Conservation (phyloP, 768 basidiomycete genomes). For the Termitomyces sp. region DNA sequence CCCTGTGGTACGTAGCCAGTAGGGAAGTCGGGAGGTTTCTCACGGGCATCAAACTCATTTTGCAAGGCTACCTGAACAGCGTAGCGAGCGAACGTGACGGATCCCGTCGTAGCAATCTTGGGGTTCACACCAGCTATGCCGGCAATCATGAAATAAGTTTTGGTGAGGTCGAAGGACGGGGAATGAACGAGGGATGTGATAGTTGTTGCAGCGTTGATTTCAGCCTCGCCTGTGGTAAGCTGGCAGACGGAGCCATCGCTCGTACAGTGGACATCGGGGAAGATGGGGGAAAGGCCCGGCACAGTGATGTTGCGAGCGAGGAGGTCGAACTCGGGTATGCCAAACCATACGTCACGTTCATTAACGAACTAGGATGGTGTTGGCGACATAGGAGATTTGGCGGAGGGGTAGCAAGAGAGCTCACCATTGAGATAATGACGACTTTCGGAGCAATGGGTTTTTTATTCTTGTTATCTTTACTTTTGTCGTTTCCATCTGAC, state of each 20-base stretch:
- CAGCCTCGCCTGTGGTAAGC: constrained; percentile 11
- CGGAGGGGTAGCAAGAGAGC: background rate
- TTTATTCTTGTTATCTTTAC: no score
- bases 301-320: constrained; percentile 14
- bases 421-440: constrained; percentile 18
- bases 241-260: constrained; percentile 9
- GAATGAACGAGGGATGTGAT: constrained; percentile 12
- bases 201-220: constrained; percentile 13
- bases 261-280: constrained; percentile 12
- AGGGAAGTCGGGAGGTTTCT: constrained; percentile 10
- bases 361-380: constrained; percentile 1
- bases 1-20: constrained; percentile 14
- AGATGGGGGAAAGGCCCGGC: constrained; percentile 10
- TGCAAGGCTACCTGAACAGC: constrained; percentile 13
- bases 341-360: constrained; percentile 14
- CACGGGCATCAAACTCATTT: constrained; percentile 13
- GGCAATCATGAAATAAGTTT: constrained; percentile 12
- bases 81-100: constrained; percentile 14
- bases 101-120: constrained; percentile 7
- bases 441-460: constrained; percentile 9
- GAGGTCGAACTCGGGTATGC: constrained; percentile 12
- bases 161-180: constrained; percentile 7
- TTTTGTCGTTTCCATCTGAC: background rate
- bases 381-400: background rate
- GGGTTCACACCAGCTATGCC: constrained; percentile 13